These are phyloP conservation scores for Eimeria brunetti DNA, from an alignment of 169 alveolate species.

Conservation along the genomic window DNA sequence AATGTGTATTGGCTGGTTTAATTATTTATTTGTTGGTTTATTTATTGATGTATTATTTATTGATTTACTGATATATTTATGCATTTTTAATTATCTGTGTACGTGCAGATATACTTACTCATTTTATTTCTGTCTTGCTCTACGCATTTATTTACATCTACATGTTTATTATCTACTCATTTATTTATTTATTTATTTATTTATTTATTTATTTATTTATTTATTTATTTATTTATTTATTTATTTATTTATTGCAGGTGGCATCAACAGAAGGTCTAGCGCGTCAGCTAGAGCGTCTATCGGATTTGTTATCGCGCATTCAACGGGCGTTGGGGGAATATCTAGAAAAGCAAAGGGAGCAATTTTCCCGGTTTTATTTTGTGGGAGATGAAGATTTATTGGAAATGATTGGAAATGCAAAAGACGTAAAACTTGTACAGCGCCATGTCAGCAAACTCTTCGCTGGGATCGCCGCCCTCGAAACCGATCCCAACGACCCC, in stretches of 20 bases:
- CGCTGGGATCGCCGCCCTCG: slow-evolving; percentile 96
- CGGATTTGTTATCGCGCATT: slow-evolving; percentile 95
- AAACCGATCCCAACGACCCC: slow-evolving; percentile 75
- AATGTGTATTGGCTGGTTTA: too few species aligned
- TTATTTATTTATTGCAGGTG: slow-evolving; percentile 51
- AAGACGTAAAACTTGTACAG: slow-evolving; percentile 96
- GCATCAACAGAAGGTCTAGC: slow-evolving; percentile 93
- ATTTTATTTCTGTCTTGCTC: background rate
- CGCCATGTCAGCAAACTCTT: slow-evolving; percentile 98
- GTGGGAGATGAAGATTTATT: slow-evolving; percentile 98
- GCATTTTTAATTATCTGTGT: too few species aligned
- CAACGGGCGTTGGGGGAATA: slow-evolving; percentile 98
- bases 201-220: too few species aligned
- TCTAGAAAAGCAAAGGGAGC: slow-evolving; percentile 97
- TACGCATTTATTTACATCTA: too few species aligned
- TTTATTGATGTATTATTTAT: too few species aligned
- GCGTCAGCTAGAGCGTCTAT: slow-evolving; percentile 95
- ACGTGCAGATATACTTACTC: background rate
- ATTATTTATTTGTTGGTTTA: too few species aligned
- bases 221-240: too few species aligned
- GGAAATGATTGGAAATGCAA: slow-evolving; percentile 98
- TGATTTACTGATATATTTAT: too few species aligned
- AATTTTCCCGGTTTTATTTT: slow-evolving; percentile 99
- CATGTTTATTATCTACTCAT: too few species aligned
- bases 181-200: too few species aligned